Base-by-base conservation (phyloP, 768 basidiomycete genomes). In the Atractiella rhizophila region DNA sequence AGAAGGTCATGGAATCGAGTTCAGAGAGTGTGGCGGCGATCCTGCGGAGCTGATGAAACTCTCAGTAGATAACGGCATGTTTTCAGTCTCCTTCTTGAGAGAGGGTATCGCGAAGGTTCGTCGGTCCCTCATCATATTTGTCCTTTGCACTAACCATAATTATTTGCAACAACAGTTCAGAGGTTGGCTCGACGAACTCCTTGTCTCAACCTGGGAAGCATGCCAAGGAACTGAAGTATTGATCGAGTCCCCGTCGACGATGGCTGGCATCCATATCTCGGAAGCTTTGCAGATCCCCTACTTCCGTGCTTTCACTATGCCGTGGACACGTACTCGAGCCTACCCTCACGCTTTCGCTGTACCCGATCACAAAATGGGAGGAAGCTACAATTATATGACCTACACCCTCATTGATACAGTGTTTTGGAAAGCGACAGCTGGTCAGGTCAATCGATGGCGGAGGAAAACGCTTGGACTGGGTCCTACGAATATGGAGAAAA, bases 271-370 rank as follows among this genome's bases (percentile, higher is more conserved):
- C 48, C 88, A 98, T 54, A 88, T 98, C 39, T 91, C 88, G 21
- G 88, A 96, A 56, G 86, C 83, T 2, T 64, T 98, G 12, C 66
- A 64, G 19, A 85, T 96, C 28, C 88, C 88, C 1, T 98, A 88
- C 57, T 98, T 76, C 61, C 36, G 30, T 44, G 83, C 82, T 7
- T 91, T 94, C 56, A 88, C 86, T 0, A 96, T 94, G 91, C 81
- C 80, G 0, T 96, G 88, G 86, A 76, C 81, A 11, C 68, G 88
- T 39, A 96, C 88, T 21, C 69, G 83, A 53, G 85, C 79, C 5
- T 98, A 96, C 58, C 88, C 91, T 2, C 88, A 96, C 56, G 86
- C 88, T 88, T 98, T 55, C 51, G 91, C 85, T 12, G 91, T 94
- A 3, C 91, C 91, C 3, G 91, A 96, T 39, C 73, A 70, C 52